Conservation (phyloP, 2,329 filamentous ascomycete species). For the Talaromyces marneffei region DNA sequence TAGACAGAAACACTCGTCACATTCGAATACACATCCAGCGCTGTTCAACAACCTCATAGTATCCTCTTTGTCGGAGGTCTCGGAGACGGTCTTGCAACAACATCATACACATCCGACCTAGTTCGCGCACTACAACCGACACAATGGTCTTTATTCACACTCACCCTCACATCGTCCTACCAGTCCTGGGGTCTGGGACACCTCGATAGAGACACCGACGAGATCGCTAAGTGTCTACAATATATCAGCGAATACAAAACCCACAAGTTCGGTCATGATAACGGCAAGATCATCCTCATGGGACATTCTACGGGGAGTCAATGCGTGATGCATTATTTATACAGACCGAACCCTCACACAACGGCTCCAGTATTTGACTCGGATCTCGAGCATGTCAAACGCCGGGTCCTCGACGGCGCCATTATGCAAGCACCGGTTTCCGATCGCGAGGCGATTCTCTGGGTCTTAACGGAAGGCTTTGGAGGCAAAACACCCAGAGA, state of each 20-base stretch:
- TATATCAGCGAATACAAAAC: slow-evolving; percentile 12
- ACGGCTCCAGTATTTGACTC: slow-evolving; percentile 18
- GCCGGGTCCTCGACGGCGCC: slow-evolving; percentile 56
- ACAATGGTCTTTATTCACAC: slow-evolving; percentile 33
- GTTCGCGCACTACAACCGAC: slow-evolving; percentile 35
- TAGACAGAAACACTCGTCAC: slow-evolving; percentile 11
- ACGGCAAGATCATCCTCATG: slow-evolving; percentile 52
- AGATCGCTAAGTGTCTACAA: slow-evolving; percentile 11
- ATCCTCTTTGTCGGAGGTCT: slow-evolving; percentile 67
- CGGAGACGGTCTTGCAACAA: slow-evolving; percentile 61
- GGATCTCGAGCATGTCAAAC: slow-evolving; percentile 27
- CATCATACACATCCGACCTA: slow-evolving; percentile 50
- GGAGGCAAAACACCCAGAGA: slow-evolving; percentile 24
- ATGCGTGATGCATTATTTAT: slow-evolving; percentile 54
- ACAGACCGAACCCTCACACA: slow-evolving; percentile 24
- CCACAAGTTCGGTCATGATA: slow-evolving; percentile 21
- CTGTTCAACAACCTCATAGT: slow-evolving; percentile 45
- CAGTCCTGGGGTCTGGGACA: slow-evolving; percentile 9
- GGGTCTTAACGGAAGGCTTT: slow-evolving; percentile 30
- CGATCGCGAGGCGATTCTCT: slow-evolving; percentile 60
- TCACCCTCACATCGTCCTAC: slow-evolving; percentile 39
- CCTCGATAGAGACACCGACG: slow-evolving; percentile 9
- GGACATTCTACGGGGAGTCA: slow-evolving; percentile 59
- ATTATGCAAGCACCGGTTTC: slow-evolving; percentile 68
- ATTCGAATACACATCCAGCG: slow-evolving; percentile 13